Conservation (phyloP, 2,329 filamentous ascomycete species). For the Epichloe coenophiala region DNA sequence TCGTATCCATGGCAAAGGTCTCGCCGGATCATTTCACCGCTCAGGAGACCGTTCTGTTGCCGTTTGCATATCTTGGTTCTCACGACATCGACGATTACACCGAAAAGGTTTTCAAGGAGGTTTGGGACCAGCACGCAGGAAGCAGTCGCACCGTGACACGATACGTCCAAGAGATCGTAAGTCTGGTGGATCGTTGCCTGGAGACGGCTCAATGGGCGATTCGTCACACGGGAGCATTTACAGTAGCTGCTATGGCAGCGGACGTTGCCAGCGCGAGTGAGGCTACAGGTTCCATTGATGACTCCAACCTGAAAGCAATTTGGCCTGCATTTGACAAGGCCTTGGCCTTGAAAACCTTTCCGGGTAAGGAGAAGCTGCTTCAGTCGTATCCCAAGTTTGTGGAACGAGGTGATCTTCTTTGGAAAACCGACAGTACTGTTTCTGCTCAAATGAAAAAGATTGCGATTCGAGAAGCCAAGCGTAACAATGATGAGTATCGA, state of each 20-base stretch:
- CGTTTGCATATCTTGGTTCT: constrained; percentile 77
- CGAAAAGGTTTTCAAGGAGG: constrained; percentile 64
- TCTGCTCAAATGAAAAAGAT: constrained; percentile 66
- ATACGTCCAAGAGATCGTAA: constrained; percentile 71
- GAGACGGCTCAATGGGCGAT: constrained; percentile 78
- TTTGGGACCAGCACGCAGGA: constrained; percentile 85
- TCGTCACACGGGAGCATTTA: constrained; percentile 75
- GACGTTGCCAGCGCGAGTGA: constrained; percentile 49
- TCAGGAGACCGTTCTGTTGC: constrained; percentile 61
- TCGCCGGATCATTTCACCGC: constrained; percentile 79
- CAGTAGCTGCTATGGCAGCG: constrained; percentile 59
- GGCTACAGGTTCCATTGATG: constrained; percentile 43
- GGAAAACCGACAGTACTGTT: constrained; percentile 37
- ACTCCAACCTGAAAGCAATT: constrained; percentile 45
- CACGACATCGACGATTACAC: constrained; percentile 76
- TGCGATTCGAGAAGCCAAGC: constrained; percentile 72
- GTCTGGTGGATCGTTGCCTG: constrained; percentile 52
- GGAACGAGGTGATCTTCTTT: constrained; percentile 45
- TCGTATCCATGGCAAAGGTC: constrained; percentile 70
- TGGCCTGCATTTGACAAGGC: constrained; percentile 80
- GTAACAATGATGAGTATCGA: constrained; percentile 76
- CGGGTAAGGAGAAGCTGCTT: constrained; percentile 77
- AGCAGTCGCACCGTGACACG: constrained; percentile 69
- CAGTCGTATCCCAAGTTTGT: constrained; percentile 69
- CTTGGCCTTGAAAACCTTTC: constrained; percentile 79